Evolutionary conservation across 2,329 filamentous ascomycete species (phyloP).

Genomic region (Colletotrichum sp.): DNA sequence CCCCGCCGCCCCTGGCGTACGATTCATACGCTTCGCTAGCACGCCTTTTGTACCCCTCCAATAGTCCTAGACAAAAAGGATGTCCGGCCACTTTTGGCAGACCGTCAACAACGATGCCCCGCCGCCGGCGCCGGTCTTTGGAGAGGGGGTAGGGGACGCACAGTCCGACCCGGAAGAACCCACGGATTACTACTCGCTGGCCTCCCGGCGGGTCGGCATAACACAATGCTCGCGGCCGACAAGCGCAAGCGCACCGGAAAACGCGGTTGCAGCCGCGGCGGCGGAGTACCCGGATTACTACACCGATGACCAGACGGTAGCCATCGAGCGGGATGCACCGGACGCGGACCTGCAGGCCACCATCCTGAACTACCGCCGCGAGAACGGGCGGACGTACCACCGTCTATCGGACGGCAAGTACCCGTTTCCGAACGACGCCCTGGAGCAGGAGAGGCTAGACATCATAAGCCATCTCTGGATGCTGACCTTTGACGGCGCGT

Average conservation of each 20-base stretch:
- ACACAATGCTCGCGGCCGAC: background rate
- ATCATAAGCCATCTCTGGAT: constrained; percentile 59
- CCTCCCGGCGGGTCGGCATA: background rate
- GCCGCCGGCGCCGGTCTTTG: background rate
- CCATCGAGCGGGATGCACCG: background rate
- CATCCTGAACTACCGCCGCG: constrained; percentile 13
- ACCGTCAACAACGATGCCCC: background rate
- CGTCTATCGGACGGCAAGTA: constrained; percentile 30
- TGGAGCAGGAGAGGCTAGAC: constrained; percentile 59
- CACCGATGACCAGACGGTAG: background rate
- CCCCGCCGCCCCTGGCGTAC: background rate
- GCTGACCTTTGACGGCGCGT: constrained; percentile 43
- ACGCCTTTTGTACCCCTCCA: background rate
- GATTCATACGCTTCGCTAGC: background rate
- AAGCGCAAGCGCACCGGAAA: background rate
- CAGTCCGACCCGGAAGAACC: background rate
- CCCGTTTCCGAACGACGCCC: constrained; percentile 35
- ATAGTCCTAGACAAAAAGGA: background rate
- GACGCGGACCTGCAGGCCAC: background rate
- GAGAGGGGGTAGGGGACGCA: background rate
- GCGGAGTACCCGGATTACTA: background rate
- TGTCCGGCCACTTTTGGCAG: background rate
- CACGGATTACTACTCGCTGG: background rate
- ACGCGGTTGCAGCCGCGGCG: background rate
- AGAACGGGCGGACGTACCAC: constrained; percentile 18